Conservation (phyloP, 345 rosid genomes). For the Gossypium stocksii region DNA sequence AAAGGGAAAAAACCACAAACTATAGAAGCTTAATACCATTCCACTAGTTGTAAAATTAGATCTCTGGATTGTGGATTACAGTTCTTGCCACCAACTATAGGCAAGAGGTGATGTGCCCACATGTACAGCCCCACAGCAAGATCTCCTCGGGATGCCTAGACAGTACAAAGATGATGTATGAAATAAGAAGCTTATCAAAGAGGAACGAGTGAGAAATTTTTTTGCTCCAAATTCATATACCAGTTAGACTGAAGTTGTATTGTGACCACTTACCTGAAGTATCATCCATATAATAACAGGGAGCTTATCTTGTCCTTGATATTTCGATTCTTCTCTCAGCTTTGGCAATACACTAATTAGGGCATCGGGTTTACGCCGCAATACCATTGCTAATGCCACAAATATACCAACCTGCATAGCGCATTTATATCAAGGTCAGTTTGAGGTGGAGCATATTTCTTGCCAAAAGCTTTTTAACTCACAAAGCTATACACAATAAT, state of each 20-base stretch:
- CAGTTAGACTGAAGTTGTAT: background rate
- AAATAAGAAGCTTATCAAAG: slow-evolving; percentile 7
- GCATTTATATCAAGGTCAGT: background rate
- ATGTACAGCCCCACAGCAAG: slow-evolving; percentile 58
- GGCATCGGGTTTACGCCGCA: slow-evolving; percentile 75
- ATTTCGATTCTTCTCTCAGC: slow-evolving; percentile 57
- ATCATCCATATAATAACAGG: slow-evolving; percentile 65
- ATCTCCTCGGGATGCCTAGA: slow-evolving; percentile 66
- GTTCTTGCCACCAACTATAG: slow-evolving; percentile 39
- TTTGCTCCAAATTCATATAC: background rate
- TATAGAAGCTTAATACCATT: slow-evolving; percentile 28
- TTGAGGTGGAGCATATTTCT: background rate
- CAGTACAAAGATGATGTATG: slow-evolving; percentile 14
- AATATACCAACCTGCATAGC: slow-evolving; percentile 64
- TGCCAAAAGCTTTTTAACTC: background rate
- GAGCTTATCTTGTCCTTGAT: slow-evolving; percentile 77
- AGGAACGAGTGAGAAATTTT: background rate
- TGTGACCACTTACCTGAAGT: slow-evolving; percentile 49
- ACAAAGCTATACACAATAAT: background rate
- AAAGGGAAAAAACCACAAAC: background rate
- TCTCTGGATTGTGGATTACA: slow-evolving; percentile 77
- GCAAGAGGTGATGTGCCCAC: slow-evolving; percentile 67
- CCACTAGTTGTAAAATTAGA: slow-evolving; percentile 57
- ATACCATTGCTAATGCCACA: slow-evolving; percentile 65
- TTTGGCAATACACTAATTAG: slow-evolving; percentile 47